Base-by-base conservation (phyloP, 129 eudicot species). In the Chrysanthemum seticuspe region DNA sequence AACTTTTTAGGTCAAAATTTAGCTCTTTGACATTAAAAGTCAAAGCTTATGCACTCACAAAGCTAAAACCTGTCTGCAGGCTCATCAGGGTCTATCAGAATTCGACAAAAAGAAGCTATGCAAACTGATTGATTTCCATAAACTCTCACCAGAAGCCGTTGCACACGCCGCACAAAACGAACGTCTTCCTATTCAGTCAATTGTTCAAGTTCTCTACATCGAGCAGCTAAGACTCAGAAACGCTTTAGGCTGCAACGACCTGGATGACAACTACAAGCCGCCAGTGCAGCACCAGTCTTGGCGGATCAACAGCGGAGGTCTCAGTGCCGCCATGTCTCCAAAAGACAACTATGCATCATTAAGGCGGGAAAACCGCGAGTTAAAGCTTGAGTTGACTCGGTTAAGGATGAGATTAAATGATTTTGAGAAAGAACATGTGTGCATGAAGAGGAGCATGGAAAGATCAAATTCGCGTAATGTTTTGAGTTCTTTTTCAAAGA, bases 301-400 rank as follows among this genome's bases (percentile, higher is more conserved):
- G 99, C 77, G 97, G 68, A 88, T 94, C 84, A 88, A 81, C 76
- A 88, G 85, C 50, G 89, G 97, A 56, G 99, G 96, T 40, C 89
- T 88, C n/a, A 94, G 99, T 79, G 99, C 99, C 15, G 88, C 97
- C 53, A 88, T 94, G 97, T 94, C 99, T 15, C 99, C 99, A 1
- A 75, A 89, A 62, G 99, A 94, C 74, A 94, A 94, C 79, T 94
- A 94, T 11, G 99, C 99, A 0, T 90, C 97, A 13, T 51, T 94
- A 69, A 86, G 99, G 76, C 80, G 96, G 25, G 99, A 94, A 64
- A 94, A 94, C 72, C 78, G 97, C 23, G 99, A 94, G 54, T 74
- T 94, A 74, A 94, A 94, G 79, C 96, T 94, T 2, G 99, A 94
- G 80, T 81, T 94, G 76, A 96, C 99, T 36, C 82, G 99, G 50